phyloP scores from a whole-genome alignment of 1,139 yeast genomes.

The Suhomyces yuchorum region DNA sequence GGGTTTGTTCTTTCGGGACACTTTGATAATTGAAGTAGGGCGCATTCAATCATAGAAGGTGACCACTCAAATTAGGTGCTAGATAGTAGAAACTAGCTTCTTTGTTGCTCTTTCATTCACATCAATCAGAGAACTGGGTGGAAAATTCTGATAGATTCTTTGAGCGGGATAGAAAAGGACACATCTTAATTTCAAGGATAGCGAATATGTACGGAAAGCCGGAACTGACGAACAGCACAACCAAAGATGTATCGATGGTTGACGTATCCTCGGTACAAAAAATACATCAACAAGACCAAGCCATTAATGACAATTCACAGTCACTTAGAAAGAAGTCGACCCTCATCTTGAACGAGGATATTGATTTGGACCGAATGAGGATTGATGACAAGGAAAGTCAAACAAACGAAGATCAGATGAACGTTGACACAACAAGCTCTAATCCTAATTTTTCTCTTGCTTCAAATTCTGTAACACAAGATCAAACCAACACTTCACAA shows the following conservation, averaged over 20 bases:
- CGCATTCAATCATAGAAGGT: not conserved
- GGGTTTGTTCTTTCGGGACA: not conserved
- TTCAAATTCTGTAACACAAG: constrained; percentile 15
- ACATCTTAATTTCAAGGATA: not conserved
- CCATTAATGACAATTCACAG: constrained; percentile 23
- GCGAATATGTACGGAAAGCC: constrained; percentile 10
- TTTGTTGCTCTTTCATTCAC: not conserved
- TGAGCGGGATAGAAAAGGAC: not conserved
- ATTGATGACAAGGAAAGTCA: constrained; percentile 22
- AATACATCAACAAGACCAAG: not conserved
- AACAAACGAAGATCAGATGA: constrained; percentile 10
- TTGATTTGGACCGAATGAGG: constrained; percentile 42
- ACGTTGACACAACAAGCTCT: constrained; percentile 3
- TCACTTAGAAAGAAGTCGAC: constrained; percentile 46
- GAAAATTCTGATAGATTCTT: not conserved
- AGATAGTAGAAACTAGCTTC: not conserved
- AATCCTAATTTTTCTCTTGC: constrained; percentile 1
- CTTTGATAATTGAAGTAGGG: not conserved
- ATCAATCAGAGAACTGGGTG: not conserved
- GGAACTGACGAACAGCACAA: constrained; percentile 13
- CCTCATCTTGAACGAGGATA: constrained; percentile 44
- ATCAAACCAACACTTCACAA: constrained; percentile 18
- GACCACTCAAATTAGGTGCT: not conserved
- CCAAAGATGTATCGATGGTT: constrained; percentile 45
- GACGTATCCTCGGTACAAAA: constrained; percentile 34